phyloP scores from a whole-genome alignment of 148 eudicot species.

The Amaranthus palmeri region DNA sequence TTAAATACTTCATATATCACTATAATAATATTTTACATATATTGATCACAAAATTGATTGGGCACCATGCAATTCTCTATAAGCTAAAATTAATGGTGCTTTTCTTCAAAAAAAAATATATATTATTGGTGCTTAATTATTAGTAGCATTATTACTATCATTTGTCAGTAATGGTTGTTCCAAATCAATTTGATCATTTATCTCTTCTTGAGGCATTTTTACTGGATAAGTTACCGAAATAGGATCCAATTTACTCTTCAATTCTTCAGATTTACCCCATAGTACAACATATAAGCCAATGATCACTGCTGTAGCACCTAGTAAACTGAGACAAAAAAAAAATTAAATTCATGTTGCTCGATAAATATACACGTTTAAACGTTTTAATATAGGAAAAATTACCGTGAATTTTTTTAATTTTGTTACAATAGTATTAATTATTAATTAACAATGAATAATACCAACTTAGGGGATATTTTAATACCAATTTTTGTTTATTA shows the following conservation, averaged over 20 bases:
- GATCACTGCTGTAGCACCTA: conserved; percentile 51
- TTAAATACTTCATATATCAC: not conserved
- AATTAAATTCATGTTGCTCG: not conserved
- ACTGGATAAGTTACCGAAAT: not conserved
- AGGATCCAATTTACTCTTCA: conserved; percentile 1
- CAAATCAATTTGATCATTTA: conserved; percentile 8
- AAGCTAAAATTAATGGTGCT: not conserved
- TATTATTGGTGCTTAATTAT: not conserved
- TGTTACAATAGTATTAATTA: no score
- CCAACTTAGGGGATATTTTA: no score
- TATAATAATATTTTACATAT: not conserved
- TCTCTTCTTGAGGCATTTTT: not conserved
- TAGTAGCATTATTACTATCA: not conserved
- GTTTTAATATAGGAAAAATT: no score
- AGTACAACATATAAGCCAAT: conserved; percentile 56
- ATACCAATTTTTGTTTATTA: no score
- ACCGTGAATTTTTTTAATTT: no score
- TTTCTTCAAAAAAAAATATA: no score
- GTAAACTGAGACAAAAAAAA: conserved; percentile 34
- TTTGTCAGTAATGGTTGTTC: conserved; percentile 25
- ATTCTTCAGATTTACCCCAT: conserved; percentile 55
- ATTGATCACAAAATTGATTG: not conserved
- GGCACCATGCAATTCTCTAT: no score
- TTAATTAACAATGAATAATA: no score
- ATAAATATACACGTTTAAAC: no score